phyloP scores from a whole-genome alignment of 164 flowering plant genomes.

The Echeveria elegans region DNA sequence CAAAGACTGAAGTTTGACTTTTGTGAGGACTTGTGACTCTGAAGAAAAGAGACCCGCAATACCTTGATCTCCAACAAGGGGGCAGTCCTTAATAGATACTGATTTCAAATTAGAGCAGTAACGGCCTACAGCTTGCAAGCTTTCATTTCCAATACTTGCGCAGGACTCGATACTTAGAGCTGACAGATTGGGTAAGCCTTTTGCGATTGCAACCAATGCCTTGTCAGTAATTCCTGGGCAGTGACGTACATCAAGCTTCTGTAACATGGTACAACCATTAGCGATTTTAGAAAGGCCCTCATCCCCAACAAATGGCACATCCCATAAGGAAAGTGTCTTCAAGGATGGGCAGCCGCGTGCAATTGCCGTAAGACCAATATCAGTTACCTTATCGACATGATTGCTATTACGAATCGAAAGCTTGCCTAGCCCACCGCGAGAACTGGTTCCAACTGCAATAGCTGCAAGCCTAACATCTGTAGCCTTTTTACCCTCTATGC shows the following conservation, averaged over 20 bases:
- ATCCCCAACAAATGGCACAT: constrained; percentile 40
- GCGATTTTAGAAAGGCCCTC: constrained; percentile 39
- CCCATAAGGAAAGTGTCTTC: constrained; percentile 41
- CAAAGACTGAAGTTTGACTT: constrained; percentile 18
- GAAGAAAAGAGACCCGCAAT: constrained; percentile 15
- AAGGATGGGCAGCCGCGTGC: constrained; percentile 65
- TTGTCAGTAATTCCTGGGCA: constrained; percentile 42
- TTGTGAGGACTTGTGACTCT: constrained; percentile 8
- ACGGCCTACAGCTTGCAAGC: constrained; percentile 20
- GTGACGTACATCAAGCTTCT: constrained; percentile 39
- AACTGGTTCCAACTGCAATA: constrained; percentile 53
- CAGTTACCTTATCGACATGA: constrained; percentile 35
- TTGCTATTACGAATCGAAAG: constrained; percentile 49
- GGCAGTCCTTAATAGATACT: constrained; percentile 21
- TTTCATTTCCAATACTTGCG: constrained; percentile 20
- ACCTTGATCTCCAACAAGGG: constrained; percentile 20
- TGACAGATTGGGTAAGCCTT: constrained; percentile 39
- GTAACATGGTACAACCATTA: constrained; percentile 29
- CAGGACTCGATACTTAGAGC: constrained; percentile 28
- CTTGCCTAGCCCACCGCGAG: constrained; percentile 68
- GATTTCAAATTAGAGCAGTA: constrained; percentile 22
- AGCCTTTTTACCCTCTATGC: constrained; percentile 66
- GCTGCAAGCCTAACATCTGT: constrained; percentile 70
- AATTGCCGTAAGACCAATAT: constrained; percentile 49
- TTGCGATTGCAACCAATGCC: constrained; percentile 28